Percentiles rank a stretch among this genome's conserved stretches.
phyloP scores from a whole-genome alignment of 2,329 filamentous ascomycete species.

The Diaporthe sp. region DNA sequence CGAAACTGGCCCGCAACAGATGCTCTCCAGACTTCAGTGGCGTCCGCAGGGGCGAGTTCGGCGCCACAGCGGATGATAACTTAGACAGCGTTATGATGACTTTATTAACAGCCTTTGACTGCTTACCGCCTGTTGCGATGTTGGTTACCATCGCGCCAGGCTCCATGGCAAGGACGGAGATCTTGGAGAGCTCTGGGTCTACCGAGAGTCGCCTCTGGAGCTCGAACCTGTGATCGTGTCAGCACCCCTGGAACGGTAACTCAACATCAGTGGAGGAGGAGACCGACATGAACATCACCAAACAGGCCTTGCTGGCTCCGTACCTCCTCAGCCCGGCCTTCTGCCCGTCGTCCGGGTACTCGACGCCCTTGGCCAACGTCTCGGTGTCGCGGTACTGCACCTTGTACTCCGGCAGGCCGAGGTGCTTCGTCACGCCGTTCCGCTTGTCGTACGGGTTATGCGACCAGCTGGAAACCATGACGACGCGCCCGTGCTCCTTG shows the following conservation, averaged over 20 bases:
- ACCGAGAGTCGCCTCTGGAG: slow-evolving; percentile 47
- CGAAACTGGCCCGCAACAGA: slow-evolving; percentile 26
- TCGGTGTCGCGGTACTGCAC: slow-evolving; percentile 45
- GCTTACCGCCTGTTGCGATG: slow-evolving; percentile 43
- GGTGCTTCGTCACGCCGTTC: slow-evolving; percentile 6
- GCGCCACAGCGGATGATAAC: slow-evolving; percentile 13
- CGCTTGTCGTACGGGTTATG: slow-evolving; percentile 29
- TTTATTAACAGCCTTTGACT: not conserved
- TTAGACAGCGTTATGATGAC: slow-evolving; percentile 27
- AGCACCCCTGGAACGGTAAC: not conserved
- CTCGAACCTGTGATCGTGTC: slow-evolving; percentile 44
- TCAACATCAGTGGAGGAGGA: not conserved
- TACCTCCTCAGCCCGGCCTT: slow-evolving; percentile 47
- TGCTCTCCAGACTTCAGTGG: slow-evolving; percentile 31
- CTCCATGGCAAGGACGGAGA: slow-evolving; percentile 51
- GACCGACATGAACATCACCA: slow-evolving; percentile 51
- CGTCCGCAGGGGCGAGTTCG: slow-evolving; percentile 23
- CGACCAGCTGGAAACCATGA: slow-evolving; percentile 42
- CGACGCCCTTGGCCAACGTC: slow-evolving; percentile 45
- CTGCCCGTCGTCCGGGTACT: slow-evolving; percentile 43
- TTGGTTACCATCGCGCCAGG: slow-evolving; percentile 50
- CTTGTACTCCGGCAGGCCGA: slow-evolving; percentile 14
- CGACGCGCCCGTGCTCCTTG: slow-evolving; percentile 41
- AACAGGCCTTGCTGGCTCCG: slow-evolving; percentile 50
- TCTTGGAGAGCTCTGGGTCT: slow-evolving; percentile 47